Evolutionary conservation across 2,329 filamentous ascomycete species (phyloP).

Genomic region (Fusarium acutatum): DNA sequence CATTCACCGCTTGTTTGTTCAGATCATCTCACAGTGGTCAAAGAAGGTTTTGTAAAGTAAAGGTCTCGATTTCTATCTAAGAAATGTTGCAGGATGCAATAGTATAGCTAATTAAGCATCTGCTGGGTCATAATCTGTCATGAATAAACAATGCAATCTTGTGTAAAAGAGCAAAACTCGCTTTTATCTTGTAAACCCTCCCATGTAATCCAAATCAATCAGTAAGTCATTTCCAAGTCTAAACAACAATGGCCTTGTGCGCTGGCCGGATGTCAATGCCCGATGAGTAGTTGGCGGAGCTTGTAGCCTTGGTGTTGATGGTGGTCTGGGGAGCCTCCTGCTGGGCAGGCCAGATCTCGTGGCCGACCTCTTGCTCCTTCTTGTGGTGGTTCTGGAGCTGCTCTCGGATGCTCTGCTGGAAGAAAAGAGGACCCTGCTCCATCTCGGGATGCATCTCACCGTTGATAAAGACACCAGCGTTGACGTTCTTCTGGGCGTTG

Average conservation of each 20-base stretch:
- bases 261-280: conserved; percentile 46
- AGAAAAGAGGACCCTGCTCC: conserved; percentile 67
- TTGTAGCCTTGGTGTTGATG: conserved; percentile 30
- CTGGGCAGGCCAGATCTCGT: conserved; percentile 63
- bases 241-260: conserved; percentile 33
- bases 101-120: conserved; percentile 20
- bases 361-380: conserved; percentile 53
- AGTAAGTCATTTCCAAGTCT: not conserved
- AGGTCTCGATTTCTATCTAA: conserved; percentile 22
- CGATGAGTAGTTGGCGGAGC: conserved; percentile 47
- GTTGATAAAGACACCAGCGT: conserved; percentile 68
- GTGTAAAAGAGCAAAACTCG: conserved; percentile 24
- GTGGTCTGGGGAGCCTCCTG: conserved; percentile 45
- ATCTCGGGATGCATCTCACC: conserved; percentile 69
- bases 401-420: conserved; percentile 62
- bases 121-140: conserved; percentile 21
- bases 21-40: not conserved
- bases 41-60: not conserved
- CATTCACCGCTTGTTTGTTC: conserved; percentile 11
- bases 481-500: conserved; percentile 67
- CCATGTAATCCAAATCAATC: not conserved
- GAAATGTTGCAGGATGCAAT: conserved; percentile 15
- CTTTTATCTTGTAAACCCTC: conserved; percentile 25
- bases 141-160: conserved; percentile 34
- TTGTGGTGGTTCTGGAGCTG: conserved; percentile 57